Base-by-base conservation (phyloP, 1,284 basidiomycete genomes). In the Ceraceosorus bombacis region DNA sequence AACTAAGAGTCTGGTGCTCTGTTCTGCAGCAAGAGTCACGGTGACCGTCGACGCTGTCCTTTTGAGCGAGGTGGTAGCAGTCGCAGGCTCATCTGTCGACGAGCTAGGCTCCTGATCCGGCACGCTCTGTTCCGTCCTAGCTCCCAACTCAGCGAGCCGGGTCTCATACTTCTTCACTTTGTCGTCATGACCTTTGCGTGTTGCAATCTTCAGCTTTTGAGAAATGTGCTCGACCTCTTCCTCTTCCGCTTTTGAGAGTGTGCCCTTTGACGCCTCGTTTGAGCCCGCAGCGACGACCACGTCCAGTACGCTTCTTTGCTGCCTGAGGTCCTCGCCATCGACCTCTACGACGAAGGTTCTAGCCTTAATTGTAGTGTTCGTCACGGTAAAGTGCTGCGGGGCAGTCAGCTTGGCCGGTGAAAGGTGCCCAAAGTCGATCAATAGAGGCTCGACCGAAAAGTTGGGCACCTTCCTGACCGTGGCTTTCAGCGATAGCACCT, bases 191-290 rank as follows among this genome's bases (percentile, higher is more conserved):
- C 80, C 79, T 68, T 82, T 82, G 54, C 81, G 68, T 55, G 72
- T 68, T 0, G 80, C 80, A 53, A 82, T 81, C 73, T 82, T 82
- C 62, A 82, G 76, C 71, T 82, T 82, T 63, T 82, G 81, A 39
- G 79, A 71, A 54, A 82, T 67, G 49, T 73, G 78, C 71, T 82
- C 81, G 4, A 81, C 76, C 69, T 82, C 81, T 62, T 82, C 81
- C 64, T 82, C 81, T 58, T 82, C 80, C 37, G 73, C 77, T 59
- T 79, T 79, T n/a, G 78, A 78, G 57, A 81, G 69, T 3, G 77
- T 78, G 10, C 71, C 62, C 13, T 48, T 37, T n/a, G 50, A 15
- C 27, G 27, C 6, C 10, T 27, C 59, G 9, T 60, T 50, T 8
- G n/a, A 17, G 38, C 38, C 50, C 10, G 57, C 41, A 13, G 59